These are phyloP conservation scores for Smithsoniella earleae DNA, from an alignment of 163 green algal genomes.

Conservation along the genomic window DNA sequence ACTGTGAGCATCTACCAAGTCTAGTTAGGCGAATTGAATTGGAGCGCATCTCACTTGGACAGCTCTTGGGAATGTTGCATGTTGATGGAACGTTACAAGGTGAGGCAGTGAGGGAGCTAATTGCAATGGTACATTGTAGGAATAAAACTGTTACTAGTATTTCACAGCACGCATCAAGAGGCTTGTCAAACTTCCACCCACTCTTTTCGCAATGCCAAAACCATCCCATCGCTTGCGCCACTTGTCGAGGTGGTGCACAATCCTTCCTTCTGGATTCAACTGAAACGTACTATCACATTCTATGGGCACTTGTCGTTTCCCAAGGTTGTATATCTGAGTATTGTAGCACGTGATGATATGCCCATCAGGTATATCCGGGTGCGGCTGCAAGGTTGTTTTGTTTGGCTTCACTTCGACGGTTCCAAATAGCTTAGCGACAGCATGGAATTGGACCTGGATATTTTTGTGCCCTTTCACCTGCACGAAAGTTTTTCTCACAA, in stretches of 20 bases:
- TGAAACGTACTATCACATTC: background rate
- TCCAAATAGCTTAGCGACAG: background rate
- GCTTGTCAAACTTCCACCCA: background rate
- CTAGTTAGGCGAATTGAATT: too few species aligned
- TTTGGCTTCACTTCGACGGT: background rate
- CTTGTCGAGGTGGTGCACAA: background rate
- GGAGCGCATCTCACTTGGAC: too few species aligned
- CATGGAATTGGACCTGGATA: constrained; percentile 17
- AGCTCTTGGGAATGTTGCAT: too few species aligned
- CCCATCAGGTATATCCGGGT: background rate
- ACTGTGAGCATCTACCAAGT: too few species aligned
- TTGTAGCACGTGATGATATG: background rate
- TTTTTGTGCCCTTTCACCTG: too few species aligned
- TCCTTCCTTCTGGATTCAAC: background rate
- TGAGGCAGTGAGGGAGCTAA: too few species aligned
- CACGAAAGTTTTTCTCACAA: too few species aligned
- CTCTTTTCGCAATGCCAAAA: background rate
- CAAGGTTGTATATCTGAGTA: background rate
- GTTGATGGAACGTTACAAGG: too few species aligned
- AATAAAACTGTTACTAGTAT: too few species aligned
- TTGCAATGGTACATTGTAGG: too few species aligned
- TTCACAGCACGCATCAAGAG: background rate
- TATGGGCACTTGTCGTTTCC: background rate
- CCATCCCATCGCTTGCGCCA: background rate
- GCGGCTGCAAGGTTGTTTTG: background rate